Evolutionary conservation across 495 filamentous ascomycete genomes (phyloP).

Genomic region (Aspergillus asperescens): DNA sequence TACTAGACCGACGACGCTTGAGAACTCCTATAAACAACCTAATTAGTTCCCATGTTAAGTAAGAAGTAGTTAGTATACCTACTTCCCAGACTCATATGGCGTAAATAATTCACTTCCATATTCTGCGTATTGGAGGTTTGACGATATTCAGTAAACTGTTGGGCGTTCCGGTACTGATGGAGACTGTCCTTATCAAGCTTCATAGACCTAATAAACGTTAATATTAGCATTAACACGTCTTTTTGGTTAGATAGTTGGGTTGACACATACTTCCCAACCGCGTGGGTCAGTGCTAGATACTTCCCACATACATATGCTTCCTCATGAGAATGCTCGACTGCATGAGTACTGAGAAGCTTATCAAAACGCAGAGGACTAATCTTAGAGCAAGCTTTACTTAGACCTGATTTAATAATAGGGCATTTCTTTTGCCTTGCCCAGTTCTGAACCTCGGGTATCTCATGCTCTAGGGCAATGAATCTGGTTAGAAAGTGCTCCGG

Average conservation of each 20-base stretch:
- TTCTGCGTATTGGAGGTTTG: constrained; percentile 1
- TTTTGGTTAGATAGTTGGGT: not conserved
- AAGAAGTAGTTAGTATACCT: constrained; percentile 7
- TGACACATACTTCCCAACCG: constrained; percentile 11
- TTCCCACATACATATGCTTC: constrained; percentile 12
- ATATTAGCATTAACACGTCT: not conserved
- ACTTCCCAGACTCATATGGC: constrained; percentile 9
- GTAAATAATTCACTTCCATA: constrained; percentile 11
- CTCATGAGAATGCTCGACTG: constrained; percentile 14
- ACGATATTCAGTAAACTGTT: constrained; percentile 4
- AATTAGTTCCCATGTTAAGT: not conserved
- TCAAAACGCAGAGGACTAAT: constrained; percentile 11
- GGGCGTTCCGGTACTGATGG: not conserved
- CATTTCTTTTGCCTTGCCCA: constrained; percentile 14
- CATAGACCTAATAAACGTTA: constrained; percentile 8
- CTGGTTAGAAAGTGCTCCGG: not conserved
- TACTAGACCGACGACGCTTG: not conserved
- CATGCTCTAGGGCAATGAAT: constrained; percentile 9
- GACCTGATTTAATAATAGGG: constrained; percentile 3
- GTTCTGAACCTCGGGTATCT: constrained; percentile 1
- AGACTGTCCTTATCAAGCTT: constrained; percentile 11
- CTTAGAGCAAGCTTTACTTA: constrained; percentile 14
- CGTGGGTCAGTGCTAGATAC: constrained; percentile 1
- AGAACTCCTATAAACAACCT: not conserved
- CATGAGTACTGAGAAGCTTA: constrained; percentile 9